Conservation (phyloP, 225 moss, liverwort and hornwort genomes). For the Ulota crispa region DNA sequence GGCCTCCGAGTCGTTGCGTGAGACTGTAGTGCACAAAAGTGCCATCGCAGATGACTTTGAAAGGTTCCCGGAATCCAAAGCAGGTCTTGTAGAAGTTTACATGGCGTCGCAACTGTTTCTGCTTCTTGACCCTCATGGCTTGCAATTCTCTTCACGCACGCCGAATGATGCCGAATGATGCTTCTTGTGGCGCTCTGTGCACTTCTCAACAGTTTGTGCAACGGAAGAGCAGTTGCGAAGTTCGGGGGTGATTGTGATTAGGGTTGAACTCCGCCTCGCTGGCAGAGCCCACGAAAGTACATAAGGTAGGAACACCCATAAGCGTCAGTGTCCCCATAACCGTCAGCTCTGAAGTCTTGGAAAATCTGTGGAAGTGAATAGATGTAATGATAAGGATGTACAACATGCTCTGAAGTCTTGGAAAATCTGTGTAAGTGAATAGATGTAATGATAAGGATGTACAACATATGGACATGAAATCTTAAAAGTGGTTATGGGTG, state of each 20-base stretch:
- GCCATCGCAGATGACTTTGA: constrained; percentile 90
- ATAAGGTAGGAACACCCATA: too few relatives aligned
- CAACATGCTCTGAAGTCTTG: too few relatives aligned
- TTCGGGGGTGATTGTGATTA: too few relatives aligned
- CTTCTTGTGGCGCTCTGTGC: background rate
- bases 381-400: too few relatives aligned
- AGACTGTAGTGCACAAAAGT: constrained; percentile 85
- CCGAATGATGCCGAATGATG: background rate
- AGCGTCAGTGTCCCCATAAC: too few relatives aligned
- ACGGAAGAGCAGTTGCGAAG: background rate
- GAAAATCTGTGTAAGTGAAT: too few relatives aligned
- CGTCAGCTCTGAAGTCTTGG: too few relatives aligned
- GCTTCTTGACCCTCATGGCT: constrained; percentile 90
- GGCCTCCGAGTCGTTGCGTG: constrained; percentile 55
- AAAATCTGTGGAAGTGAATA: too few relatives aligned
- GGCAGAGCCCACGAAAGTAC: background rate
- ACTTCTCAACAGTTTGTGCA: background rate
- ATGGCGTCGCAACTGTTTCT: constrained; percentile 82
- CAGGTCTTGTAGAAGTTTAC: constrained; percentile 86
- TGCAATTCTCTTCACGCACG: background rate
- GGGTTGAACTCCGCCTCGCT: background rate
- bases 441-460: too few relatives aligned
- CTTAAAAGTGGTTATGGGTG: too few relatives aligned
- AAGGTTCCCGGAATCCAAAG: constrained; percentile 93
- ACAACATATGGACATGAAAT: too few relatives aligned